Evolutionary conservation across 192 early-diverging fungal species (phyloP).

Genomic region (Entophlyctis luteolus): DNA sequence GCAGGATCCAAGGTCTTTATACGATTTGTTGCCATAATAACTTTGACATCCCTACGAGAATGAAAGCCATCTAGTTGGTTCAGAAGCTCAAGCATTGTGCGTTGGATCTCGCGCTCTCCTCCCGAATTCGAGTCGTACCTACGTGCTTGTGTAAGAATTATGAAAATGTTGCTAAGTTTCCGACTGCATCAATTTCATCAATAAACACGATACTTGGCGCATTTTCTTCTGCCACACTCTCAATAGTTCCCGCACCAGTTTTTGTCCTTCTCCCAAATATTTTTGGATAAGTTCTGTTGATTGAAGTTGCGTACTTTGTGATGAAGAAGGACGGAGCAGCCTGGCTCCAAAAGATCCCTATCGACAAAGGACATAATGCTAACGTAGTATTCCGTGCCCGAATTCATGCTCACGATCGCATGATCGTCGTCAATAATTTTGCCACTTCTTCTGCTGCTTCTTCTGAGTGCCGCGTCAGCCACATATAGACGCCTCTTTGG

Average conservation of each 20-base stretch:
- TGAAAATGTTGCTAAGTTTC: constrained; percentile 47
- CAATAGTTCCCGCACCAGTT: constrained; percentile 97
- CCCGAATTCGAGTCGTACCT: constrained; percentile 97
- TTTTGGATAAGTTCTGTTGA: constrained; percentile 97
- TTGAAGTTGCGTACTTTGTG: constrained; percentile 45
- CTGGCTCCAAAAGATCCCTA: constrained; percentile 96
- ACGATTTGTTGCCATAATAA: constrained; percentile 99
- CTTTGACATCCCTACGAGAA: constrained; percentile 96
- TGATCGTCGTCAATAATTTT: constrained; percentile 99
- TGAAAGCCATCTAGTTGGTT: constrained; percentile 99
- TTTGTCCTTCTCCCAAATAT: constrained; percentile 95
- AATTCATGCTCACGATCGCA: constrained; percentile 88
- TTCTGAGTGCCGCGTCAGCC: neutral
- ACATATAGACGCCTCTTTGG: neutral
- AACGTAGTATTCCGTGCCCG: constrained; percentile 96
- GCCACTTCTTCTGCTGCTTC: neutral
- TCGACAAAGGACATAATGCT: constrained; percentile 97
- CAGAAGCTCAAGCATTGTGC: constrained; percentile 92
- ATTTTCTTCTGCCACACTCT: constrained; percentile 92
- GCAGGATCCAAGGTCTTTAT: constrained; percentile 96
- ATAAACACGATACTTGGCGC: constrained; percentile 98
- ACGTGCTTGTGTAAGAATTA: neutral
- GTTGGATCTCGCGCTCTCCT: constrained; percentile 97
- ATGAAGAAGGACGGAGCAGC: constrained; percentile 91
- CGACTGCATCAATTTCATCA: constrained; percentile 98